phyloP scores from a whole-genome alignment of 345 rosid species.

The Camelina laxa region DNA sequence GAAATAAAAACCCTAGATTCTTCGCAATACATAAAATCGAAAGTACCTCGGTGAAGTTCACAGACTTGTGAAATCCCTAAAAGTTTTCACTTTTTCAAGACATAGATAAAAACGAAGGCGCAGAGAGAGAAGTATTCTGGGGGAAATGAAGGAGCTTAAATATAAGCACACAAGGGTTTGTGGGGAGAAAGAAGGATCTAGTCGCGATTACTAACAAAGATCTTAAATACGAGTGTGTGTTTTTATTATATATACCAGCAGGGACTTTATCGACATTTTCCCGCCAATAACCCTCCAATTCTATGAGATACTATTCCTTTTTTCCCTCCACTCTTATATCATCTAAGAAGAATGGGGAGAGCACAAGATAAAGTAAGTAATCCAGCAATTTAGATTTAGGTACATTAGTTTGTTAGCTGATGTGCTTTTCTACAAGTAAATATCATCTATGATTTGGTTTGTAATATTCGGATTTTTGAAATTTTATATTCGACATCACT shows the following conservation, averaged over 20 bases:
- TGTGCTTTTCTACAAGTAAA: not conserved
- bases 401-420: not conserved
- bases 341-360: not conserved
- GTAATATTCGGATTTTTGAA: not conserved
- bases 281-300: constrained; percentile 48
- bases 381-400: not conserved
- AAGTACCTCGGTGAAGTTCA: not conserved
- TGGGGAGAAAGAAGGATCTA: constrained; percentile 28
- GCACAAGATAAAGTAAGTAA: not conserved
- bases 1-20: constrained; percentile 46
- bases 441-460: not conserved
- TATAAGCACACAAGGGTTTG: not conserved
- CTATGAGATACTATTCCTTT: not conserved
- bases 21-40: not conserved
- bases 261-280: constrained; percentile 62
- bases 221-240: not conserved
- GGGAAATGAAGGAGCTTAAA: constrained; percentile 2
- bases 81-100: not conserved
- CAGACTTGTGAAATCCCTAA: not conserved
- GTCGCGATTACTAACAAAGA: not conserved
- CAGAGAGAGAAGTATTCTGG: not conserved
- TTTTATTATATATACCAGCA: constrained; percentile 12
- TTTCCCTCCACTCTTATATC: constrained; percentile 1
- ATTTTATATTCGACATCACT: too few species aligned
- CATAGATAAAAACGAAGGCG: not conserved